Base-by-base conservation (phyloP, 805 yeast species). In the Yamadazyma endophytica region DNA sequence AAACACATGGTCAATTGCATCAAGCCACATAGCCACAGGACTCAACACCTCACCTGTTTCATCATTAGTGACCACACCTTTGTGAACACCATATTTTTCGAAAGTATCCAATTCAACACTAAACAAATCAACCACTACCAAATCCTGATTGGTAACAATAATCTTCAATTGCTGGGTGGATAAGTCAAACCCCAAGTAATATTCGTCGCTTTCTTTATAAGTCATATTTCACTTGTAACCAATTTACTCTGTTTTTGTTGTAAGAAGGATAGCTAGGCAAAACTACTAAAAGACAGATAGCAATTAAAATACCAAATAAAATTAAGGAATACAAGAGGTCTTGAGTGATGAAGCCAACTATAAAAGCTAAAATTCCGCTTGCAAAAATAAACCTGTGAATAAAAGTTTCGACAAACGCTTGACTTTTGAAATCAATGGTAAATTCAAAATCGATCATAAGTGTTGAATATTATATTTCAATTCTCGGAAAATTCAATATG, bases 1-100 rank as follows among this genome's bases (percentile, higher is more conserved):
- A 35, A 88, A 70, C 4, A 84, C 58, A 34, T 73, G 50, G 48
- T 89, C 90, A 19, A 88, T 45, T 1, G 96, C 85, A 40, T 83
- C 95, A 24, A 88, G 62, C 94, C 95, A 89, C 87, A 87, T 80
- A n/a, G 67, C 72, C 9, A 88, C 92, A 0, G 96, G 95, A 6
- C 92, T 80, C 28, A 73, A 68, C 15, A 87, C 77, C 35, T 77
- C 80, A 9, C 81, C 80, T 1, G 70, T 61, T 11, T 58, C 62
- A 1, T 70, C 74, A 31, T 74, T 61, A 12, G 44, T 17, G 1
- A 46, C 6, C 7, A 88, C 96, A 22, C 96, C 96, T 47, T 86
- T 83, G 1, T 49, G 46, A n/a, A 88, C 75, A 6, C 72, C 66
- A 52, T 83, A 88, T 39, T 58, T 54, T 3, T 64, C 59, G 28